A percentile compares a stretch with the other conserved stretches of the same genome.
Evolutionary conservation across 1,284 basidiomycete genomes (phyloP).

Genomic region (Ganoderma sp.): DNA sequence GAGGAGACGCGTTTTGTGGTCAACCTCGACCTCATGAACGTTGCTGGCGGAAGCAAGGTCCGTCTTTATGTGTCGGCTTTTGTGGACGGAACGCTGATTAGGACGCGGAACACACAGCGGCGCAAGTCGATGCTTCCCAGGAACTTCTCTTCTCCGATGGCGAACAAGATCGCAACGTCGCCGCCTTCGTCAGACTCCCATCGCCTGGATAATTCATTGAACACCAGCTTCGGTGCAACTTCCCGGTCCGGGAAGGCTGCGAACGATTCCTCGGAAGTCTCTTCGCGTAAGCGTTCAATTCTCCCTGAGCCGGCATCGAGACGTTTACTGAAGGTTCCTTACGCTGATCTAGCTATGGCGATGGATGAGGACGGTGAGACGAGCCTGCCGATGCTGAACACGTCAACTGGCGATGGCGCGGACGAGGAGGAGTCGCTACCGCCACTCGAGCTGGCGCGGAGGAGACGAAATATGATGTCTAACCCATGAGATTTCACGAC

Average conservation of each 20-base stretch:
- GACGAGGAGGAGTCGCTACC: slow-evolving; percentile 42
- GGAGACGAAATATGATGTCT: slow-evolving; percentile 8
- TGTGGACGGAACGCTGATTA: slow-evolving; percentile 11
- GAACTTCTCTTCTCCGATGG: slow-evolving; percentile 43
- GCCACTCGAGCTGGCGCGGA: slow-evolving; percentile 61
- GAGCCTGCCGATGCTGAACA: slow-evolving; percentile 14
- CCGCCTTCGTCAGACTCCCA: slow-evolving; percentile 28
- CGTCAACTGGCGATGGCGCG: not conserved
- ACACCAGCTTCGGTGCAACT: slow-evolving; percentile 1
- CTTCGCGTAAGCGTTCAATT: slow-evolving; percentile 27
- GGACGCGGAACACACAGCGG: slow-evolving; percentile 43
- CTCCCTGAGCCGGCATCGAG: slow-evolving; percentile 10
- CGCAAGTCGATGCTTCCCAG: slow-evolving; percentile 75
- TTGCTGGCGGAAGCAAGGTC: slow-evolving; percentile 74
- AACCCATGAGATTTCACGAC: slow-evolving; percentile 1
- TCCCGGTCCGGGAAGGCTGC: slow-evolving; percentile 4
- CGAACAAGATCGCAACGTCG: slow-evolving; percentile 15
- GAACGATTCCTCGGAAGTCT: slow-evolving; percentile 11
- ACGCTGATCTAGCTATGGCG: slow-evolving; percentile 17
- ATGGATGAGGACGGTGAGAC: slow-evolving; percentile 49
- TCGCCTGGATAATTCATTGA: slow-evolving; percentile 6
- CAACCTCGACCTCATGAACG: slow-evolving; percentile 69
- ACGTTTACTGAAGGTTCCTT: not conserved
- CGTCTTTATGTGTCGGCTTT: slow-evolving; percentile 2
- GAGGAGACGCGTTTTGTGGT: slow-evolving; percentile 74